phyloP scores from a whole-genome alignment of 2,329 filamentous ascomycete species.

The Dactylellina parvicollis region DNA sequence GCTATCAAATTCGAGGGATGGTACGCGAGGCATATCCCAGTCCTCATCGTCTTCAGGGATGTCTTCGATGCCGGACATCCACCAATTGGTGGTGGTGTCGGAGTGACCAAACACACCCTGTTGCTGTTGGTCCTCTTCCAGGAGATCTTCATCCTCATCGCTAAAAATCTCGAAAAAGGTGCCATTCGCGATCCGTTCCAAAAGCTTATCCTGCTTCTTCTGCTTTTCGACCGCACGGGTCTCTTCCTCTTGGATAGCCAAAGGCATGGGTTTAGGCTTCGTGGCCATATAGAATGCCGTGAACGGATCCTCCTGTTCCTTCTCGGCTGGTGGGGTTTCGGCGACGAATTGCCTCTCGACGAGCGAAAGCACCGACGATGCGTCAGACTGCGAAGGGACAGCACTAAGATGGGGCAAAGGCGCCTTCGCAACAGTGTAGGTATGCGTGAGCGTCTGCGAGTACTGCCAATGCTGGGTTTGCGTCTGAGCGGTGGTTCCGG shows the following conservation, averaged over 20 bases:
- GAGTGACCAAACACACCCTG: constrained; percentile 24
- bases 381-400: constrained; percentile 22
- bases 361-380: constrained; percentile 25
- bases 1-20: constrained; percentile 45
- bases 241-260: constrained; percentile 22
- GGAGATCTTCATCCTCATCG: constrained; percentile 12
- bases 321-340: constrained; percentile 4
- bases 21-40: constrained; percentile 40
- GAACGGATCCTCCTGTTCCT: constrained; percentile 39
- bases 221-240: constrained; percentile 23
- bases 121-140: no score
- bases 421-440: constrained; percentile 5
- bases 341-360: constrained; percentile 16
- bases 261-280: constrained; percentile 15
- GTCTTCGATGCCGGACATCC: constrained; percentile 44
- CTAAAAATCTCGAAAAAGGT: constrained; percentile 34
- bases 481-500: not conserved
- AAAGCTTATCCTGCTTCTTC: constrained; percentile 25
- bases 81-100: constrained; percentile 26
- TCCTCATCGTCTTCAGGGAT: constrained; percentile 32
- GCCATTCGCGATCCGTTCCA: constrained; percentile 26
- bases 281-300: constrained; percentile 39
- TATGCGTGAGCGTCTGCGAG: constrained; percentile 20
- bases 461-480: constrained; percentile 31
- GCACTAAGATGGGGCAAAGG: constrained; percentile 14